These are phyloP conservation scores for Globisporangium megalacanthum DNA, from an alignment of 352 stramenopile genomes.

Conservation along the genomic window DNA sequence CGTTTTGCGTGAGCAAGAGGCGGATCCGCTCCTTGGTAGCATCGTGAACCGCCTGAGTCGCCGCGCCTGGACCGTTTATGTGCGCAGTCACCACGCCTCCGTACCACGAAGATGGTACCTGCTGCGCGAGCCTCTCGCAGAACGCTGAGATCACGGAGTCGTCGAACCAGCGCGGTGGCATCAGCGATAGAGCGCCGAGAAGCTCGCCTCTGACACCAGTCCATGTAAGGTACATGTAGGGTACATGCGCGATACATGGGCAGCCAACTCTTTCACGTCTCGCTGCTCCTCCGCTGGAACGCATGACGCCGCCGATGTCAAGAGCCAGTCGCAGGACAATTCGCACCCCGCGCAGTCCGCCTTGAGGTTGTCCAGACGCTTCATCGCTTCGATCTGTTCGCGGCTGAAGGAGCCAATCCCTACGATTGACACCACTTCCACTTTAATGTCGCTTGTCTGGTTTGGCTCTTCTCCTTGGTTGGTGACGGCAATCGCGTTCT, in stretches of 20 bases:
- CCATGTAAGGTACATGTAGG: background rate
- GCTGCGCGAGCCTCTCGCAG: background rate
- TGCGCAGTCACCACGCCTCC: background rate
- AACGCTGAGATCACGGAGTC: background rate
- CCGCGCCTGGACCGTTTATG: too few species aligned
- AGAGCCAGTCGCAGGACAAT: background rate
- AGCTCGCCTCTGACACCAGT: background rate
- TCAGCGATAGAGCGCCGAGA: background rate
- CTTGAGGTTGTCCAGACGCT: background rate
- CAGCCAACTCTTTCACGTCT: background rate
- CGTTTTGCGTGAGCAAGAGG: too few species aligned
- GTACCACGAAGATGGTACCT: background rate
- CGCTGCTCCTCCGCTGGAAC: background rate
- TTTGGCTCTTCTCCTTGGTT: too few species aligned
- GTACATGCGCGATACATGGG: background rate
- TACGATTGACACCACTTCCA: background rate
- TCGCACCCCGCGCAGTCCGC: background rate
- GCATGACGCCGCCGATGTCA: background rate
- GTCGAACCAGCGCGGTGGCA: background rate
- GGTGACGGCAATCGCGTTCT: too few species aligned
- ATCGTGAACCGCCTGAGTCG: too few species aligned
- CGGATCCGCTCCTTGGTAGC: too few species aligned
- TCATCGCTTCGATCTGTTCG: background rate
- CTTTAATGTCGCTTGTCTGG: too few species aligned
- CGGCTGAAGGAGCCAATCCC: background rate